phyloP scores from a whole-genome alignment of 495 filamentous ascomycete species.

The Penicillium odoratum region DNA sequence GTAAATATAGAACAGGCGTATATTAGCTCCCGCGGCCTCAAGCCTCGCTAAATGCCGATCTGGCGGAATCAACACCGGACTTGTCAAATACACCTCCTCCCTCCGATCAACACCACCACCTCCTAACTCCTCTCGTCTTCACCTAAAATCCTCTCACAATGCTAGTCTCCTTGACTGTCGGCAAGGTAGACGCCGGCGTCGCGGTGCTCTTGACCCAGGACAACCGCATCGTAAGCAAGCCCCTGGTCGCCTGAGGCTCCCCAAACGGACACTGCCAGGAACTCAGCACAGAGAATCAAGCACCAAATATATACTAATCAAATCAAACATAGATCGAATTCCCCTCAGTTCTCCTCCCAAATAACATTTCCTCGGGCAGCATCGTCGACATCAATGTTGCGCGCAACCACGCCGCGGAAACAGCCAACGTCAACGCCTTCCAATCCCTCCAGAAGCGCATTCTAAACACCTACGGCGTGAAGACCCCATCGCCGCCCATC shows the following conservation, averaged over 20 bases:
- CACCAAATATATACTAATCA: constrained; percentile 11
- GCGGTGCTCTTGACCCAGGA: constrained; percentile 95
- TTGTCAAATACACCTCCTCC: constrained; percentile 17
- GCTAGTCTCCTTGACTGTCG: constrained; percentile 96
- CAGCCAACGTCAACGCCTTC: constrained; percentile 70
- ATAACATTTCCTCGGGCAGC: constrained; percentile 88
- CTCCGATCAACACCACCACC: constrained; percentile 24
- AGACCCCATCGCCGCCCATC: constrained; percentile 73
- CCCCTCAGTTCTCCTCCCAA: constrained; percentile 93
- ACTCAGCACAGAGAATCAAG: constrained; percentile 3
- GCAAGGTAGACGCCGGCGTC: constrained; percentile 98
- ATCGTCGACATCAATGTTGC: constrained; percentile 98
- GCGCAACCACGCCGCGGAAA: constrained; percentile 80
- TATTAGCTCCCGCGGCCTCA: constrained; percentile 21
- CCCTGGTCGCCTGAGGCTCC: constrained; percentile 21
- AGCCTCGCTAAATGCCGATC: constrained; percentile 36
- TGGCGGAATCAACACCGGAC: constrained; percentile 30
- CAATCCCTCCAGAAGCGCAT: constrained; percentile 82
- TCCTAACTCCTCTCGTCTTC: not conserved
- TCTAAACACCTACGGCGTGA: constrained; percentile 77
- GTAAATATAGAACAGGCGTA: constrained; percentile 20
- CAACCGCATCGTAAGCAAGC: constrained; percentile 79
- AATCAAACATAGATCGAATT: constrained; percentile 80
- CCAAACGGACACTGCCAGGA: not conserved
- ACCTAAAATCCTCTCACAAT: constrained; percentile 48